These are phyloP conservation scores for Oryza longistaminata DNA, from an alignment of 176 grass and related monocot species.

Conservation along the genomic window DNA sequence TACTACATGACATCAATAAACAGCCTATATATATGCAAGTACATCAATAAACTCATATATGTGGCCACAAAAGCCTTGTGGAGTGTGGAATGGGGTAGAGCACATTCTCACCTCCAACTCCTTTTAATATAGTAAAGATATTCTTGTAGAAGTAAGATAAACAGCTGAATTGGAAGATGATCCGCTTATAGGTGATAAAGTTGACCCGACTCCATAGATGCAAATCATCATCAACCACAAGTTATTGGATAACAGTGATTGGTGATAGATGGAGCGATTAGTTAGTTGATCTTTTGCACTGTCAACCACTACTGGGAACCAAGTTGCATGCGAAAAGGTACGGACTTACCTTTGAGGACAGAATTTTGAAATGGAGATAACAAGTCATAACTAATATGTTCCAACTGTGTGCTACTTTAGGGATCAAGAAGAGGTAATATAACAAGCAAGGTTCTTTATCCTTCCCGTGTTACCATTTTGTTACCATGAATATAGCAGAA, in stretches of 20 bases:
- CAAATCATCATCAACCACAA: not conserved
- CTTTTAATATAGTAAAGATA: not conserved
- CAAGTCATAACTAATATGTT: not conserved
- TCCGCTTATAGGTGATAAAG: not conserved
- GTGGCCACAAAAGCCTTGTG: not conserved
- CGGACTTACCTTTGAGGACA: not conserved
- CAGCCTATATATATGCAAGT: not conserved
- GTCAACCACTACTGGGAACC: not conserved
- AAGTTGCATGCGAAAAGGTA: not conserved
- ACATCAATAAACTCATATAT: not conserved
- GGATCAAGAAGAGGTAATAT: not conserved
- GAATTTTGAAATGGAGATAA: not conserved
- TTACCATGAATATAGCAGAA: not conserved
- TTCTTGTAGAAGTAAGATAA: constrained; percentile 20
- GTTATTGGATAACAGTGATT: not conserved
- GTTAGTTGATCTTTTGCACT: constrained; percentile 12
- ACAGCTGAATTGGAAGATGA: not conserved
- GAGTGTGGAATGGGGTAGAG: not conserved
- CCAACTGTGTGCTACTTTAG: not conserved
- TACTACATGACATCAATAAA: not conserved
- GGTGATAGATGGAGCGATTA: not conserved
- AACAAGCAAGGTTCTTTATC: not conserved
- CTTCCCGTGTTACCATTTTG: not conserved
- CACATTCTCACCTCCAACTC: not conserved
- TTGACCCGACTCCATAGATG: too few species aligned